A percentile compares a stretch with the other conserved stretches of the same genome.
These are phyloP conservation scores for Xylariaceae sp. DNA, from an alignment of 2,329 filamentous ascomycete genomes.

Conservation along the genomic window DNA sequence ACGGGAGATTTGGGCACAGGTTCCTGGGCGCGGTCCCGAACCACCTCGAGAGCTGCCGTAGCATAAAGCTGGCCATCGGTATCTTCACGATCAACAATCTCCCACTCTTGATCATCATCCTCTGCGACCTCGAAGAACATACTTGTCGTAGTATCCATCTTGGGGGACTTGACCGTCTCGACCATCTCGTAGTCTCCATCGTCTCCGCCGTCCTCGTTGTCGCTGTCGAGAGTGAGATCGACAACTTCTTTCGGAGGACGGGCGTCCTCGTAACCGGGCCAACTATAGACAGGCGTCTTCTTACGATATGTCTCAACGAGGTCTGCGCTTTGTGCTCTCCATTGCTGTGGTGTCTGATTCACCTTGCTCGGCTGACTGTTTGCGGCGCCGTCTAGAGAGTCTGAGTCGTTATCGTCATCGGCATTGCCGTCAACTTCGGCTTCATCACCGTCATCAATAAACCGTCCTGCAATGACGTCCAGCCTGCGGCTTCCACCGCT, in stretches of 20 bases:
- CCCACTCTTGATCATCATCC: not conserved
- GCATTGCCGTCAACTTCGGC: not conserved
- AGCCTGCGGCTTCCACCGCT: constrained; percentile 9
- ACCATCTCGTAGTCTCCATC: not conserved
- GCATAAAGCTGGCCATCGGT: not conserved
- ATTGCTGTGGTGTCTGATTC: constrained; percentile 1
- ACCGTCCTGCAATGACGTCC: constrained; percentile 18
- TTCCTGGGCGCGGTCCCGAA: no score
- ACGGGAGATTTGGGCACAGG: no score
- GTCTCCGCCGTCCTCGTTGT: no score
- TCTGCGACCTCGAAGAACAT: no score
- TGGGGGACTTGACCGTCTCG: no score
- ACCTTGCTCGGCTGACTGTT: not conserved
- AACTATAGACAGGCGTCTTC: constrained; percentile 19
- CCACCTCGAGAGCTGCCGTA: not conserved
- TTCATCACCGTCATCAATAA: constrained; percentile 17
- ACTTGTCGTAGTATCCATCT: no score
- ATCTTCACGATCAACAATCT: not conserved
- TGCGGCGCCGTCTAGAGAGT: not conserved
- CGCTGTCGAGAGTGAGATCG: no score
- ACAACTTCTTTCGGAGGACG: no score
- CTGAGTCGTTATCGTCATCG: not conserved
- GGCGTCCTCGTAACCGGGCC: constrained; percentile 10
- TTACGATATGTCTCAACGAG: constrained; percentile 19
- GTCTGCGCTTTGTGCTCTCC: constrained; percentile 11